Conservation (phyloP, 768 basidiomycete genomes). For the Macrolepiota fuliginosa region DNA sequence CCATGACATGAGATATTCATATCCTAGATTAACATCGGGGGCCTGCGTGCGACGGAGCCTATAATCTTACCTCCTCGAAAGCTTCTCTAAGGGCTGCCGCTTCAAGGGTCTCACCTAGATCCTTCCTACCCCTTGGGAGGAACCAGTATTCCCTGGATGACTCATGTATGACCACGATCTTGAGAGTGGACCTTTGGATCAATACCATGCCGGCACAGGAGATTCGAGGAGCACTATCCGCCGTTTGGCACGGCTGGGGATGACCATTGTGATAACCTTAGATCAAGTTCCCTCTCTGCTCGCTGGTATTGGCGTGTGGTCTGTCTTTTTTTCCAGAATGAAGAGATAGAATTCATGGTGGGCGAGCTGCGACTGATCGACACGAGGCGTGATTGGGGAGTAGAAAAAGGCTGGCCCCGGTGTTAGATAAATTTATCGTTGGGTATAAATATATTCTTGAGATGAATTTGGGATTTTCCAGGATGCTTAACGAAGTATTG, state of each 20-base stretch:
- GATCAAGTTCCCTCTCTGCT: not conserved
- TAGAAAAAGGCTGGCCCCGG: not conserved
- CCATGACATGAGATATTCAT: conserved; percentile 56
- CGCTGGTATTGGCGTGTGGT: not conserved
- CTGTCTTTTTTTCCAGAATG: not conserved
- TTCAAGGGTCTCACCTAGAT: conserved; percentile 62
- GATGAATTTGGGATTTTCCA: too few species aligned
- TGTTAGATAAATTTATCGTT: too few species aligned
- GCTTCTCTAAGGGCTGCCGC: conserved; percentile 60
- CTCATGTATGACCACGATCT: conserved; percentile 52
- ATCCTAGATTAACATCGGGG: conserved; percentile 23
- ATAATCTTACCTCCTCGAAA: conserved; percentile 57
- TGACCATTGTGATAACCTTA: conserved; percentile 35
- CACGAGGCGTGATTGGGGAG: not conserved
- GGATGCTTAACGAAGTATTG: too few species aligned
- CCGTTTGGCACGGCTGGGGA: conserved; percentile 39
- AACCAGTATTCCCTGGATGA: conserved; percentile 41
- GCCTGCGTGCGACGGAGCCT: conserved; percentile 11
- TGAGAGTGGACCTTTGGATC: conserved; percentile 54
- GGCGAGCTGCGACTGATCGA: not conserved
- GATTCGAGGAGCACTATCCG: conserved; percentile 46
- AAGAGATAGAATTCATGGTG: not conserved
- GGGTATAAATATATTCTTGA: not conserved
- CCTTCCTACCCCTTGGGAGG: conserved; percentile 64
- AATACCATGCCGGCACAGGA: conserved; percentile 62